phyloP scores from a whole-genome alignment of 2,329 filamentous ascomycete genomes.

The Coleophoma crateriformis region DNA sequence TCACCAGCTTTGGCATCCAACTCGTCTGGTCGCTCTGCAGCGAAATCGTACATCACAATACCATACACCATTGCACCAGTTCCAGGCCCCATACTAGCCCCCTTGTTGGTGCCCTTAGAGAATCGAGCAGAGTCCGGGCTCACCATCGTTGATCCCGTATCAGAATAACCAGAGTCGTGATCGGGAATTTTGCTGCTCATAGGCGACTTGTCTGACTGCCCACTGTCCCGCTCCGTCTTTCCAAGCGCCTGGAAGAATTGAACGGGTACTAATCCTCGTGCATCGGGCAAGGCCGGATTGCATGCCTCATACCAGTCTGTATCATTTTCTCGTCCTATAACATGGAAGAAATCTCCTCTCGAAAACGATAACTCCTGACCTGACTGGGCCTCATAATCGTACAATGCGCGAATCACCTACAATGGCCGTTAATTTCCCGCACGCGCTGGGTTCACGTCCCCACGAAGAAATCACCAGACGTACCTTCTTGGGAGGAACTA shows the following conservation, averaged over 20 bases:
- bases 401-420: slow-evolving; percentile 94
- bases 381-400: slow-evolving; percentile 79
- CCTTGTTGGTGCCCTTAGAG: slow-evolving; percentile 43
- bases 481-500: slow-evolving; percentile 70
- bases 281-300: slow-evolving; percentile 83
- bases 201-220: slow-evolving; percentile 55
- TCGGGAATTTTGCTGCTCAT: slow-evolving; percentile 56
- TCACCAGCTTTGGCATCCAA: slow-evolving; percentile 92
- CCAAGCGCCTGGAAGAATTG: slow-evolving; percentile 89
- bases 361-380: slow-evolving; percentile 82
- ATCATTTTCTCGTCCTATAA: slow-evolving; percentile 93
- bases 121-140: slow-evolving; percentile 27
- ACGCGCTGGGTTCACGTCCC: neutral
- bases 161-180: slow-evolving; percentile 89
- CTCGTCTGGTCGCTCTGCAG: slow-evolving; percentile 92
- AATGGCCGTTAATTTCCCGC: slow-evolving; percentile 8
- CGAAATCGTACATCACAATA: slow-evolving; percentile 94
- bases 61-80: slow-evolving; percentile 89
- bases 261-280: slow-evolving; percentile 87
- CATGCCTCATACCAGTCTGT: slow-evolving; percentile 97
- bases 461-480: slow-evolving; percentile 15
- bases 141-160: slow-evolving; percentile 33
- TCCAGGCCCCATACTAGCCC: slow-evolving; percentile 23
- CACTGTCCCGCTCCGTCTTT: slow-evolving; percentile 87
- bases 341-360: slow-evolving; percentile 96